Conservation (phyloP, 768 basidiomycete genomes). For the Hydnomerulius pinastri region DNA sequence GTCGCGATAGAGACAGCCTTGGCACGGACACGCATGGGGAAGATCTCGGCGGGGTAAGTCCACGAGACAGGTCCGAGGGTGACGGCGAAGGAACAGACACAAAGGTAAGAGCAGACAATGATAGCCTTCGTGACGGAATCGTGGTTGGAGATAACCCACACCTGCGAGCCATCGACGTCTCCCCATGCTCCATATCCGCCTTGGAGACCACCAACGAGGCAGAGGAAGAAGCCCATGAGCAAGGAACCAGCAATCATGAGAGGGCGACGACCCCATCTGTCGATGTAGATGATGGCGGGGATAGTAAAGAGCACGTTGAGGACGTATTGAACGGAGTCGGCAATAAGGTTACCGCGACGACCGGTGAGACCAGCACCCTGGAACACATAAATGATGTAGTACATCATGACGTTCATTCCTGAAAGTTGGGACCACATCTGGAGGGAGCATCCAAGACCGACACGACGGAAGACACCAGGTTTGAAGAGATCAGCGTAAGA, state of each 20-base stretch:
- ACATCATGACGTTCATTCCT: slow-evolving; percentile 85
- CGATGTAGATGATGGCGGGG: slow-evolving; percentile 63
- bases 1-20: slow-evolving; percentile 52
- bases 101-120: slow-evolving; percentile 78
- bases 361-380: slow-evolving; percentile 78
- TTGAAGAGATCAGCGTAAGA: slow-evolving; percentile 68
- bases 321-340: slow-evolving; percentile 63
- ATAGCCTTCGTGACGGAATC: slow-evolving; percentile 62
- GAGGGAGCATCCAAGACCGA: slow-evolving; percentile 65
- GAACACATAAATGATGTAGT: slow-evolving; percentile 64
- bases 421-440: slow-evolving; percentile 82
- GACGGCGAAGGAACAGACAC: slow-evolving; percentile 72
- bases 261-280: slow-evolving; percentile 78
- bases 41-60: slow-evolving; percentile 74
- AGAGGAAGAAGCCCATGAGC: slow-evolving; percentile 76
- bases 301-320: slow-evolving; percentile 43
- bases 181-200: slow-evolving; percentile 68
- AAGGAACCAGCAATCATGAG: slow-evolving; percentile 67
- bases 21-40: slow-evolving; percentile 67
- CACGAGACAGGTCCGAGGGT: slow-evolving; percentile 79
- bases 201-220: slow-evolving; percentile 76
- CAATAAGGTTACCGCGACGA: slow-evolving; percentile 71
- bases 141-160: slow-evolving; percentile 66
- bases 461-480: slow-evolving; percentile 67
- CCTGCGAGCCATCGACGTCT: slow-evolving; percentile 37